Conservation (phyloP, 805 yeast genomes). For the Wickerhamiella lipophila region DNA sequence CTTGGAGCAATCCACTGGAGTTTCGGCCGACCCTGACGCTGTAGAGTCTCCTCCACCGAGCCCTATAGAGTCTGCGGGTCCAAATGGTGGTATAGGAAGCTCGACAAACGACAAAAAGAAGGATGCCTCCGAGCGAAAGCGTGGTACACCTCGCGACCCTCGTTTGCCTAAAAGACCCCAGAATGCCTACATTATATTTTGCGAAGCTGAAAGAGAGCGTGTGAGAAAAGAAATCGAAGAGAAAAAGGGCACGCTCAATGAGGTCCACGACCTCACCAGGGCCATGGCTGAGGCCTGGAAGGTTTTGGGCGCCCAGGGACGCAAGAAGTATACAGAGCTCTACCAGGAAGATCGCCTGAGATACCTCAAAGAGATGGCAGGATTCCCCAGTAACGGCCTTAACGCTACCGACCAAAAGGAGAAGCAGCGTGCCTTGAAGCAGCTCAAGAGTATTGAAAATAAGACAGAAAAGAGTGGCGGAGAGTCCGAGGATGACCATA, state of each 20-base stretch:
- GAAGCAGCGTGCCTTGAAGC: slow-evolving; percentile 21
- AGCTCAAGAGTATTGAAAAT: slow-evolving; percentile 17
- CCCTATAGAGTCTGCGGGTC: slow-evolving; percentile 3
- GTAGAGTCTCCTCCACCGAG: slow-evolving; percentile 16
- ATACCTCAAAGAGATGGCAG: slow-evolving; percentile 60
- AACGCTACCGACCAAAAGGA: slow-evolving; percentile 19
- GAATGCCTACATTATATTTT: slow-evolving; percentile 75
- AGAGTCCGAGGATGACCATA: slow-evolving; percentile 19
- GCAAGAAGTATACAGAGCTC: slow-evolving; percentile 58
- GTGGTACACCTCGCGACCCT: slow-evolving; percentile 53
- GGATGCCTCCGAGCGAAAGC: slow-evolving; percentile 15
- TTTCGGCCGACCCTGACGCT: slow-evolving; percentile 16
- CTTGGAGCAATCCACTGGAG: slow-evolving; percentile 38
- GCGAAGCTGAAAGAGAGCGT: slow-evolving; percentile 73
- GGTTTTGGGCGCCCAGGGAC: slow-evolving; percentile 48
- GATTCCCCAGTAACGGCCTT: slow-evolving; percentile 31
- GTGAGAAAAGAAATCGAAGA: slow-evolving; percentile 46
- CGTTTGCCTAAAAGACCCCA: slow-evolving; percentile 80
- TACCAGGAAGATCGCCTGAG: slow-evolving; percentile 70
- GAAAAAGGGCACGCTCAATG: slow-evolving; percentile 19
- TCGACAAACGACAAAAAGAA: slow-evolving; percentile 3
- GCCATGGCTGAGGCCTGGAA: slow-evolving; percentile 84
- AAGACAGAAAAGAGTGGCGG: slow-evolving; percentile 17
- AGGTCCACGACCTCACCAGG: slow-evolving; percentile 51
- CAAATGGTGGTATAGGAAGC: slow-evolving; percentile 1